Evolutionary conservation across 768 basidiomycete species (phyloP).

Genomic region (Trametes villosa): DNA sequence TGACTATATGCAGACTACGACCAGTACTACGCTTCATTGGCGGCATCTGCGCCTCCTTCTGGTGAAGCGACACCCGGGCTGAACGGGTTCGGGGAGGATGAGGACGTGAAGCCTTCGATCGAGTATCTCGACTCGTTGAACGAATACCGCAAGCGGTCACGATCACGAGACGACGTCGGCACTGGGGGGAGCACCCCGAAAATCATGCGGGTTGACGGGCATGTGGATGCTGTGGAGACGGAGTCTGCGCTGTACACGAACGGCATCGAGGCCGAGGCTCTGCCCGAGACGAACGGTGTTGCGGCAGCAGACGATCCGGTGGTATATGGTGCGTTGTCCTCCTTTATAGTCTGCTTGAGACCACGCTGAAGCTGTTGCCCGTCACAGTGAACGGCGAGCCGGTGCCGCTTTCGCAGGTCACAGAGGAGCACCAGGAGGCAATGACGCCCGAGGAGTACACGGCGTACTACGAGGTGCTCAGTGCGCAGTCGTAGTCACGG

Average conservation of each 20-base stretch:
- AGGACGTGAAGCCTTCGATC: conserved; percentile 68
- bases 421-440: conserved; percentile 88
- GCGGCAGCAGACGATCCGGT: conserved; percentile 56
- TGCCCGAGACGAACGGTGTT: conserved; percentile 1
- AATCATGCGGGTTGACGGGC: conserved; percentile 19
- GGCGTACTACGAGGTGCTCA: conserved; percentile 70
- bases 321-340: conserved; percentile 59
- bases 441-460: conserved; percentile 96
- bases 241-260: conserved; percentile 14
- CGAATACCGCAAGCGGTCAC: conserved; percentile 73
- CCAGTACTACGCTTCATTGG: conserved; percentile 80
- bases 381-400: conserved; percentile 71
- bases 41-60: conserved; percentile 63
- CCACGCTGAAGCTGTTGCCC: neutral
- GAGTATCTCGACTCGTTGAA: conserved; percentile 73
- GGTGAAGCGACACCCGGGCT: conserved; percentile 65
- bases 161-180: conserved; percentile 55
- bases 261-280: neutral
- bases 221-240: conserved; percentile 7
- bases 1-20: conserved; percentile 61
- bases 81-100: conserved; percentile 60
- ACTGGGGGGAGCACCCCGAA: conserved; percentile 23
- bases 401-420: conserved; percentile 78
- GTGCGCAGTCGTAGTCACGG: conserved; percentile 4
- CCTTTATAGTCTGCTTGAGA: neutral